Base-by-base conservation (phyloP, 1,139 yeast species). In the Geotrichum citri-aurantii region DNA sequence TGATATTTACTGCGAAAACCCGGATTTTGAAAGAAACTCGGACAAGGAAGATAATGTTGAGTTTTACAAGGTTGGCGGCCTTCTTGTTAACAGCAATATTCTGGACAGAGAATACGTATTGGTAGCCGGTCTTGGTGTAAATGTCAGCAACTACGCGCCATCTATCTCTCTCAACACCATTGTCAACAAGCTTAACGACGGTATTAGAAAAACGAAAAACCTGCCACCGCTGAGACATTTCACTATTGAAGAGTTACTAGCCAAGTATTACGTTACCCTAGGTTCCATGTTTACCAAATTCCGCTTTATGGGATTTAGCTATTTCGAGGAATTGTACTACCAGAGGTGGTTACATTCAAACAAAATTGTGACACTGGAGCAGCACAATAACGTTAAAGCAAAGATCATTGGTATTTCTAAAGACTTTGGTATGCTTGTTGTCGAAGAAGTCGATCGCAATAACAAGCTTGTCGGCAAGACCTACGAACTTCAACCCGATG, bases 401-500 rank as follows among this genome's bases (percentile, higher is more conserved):
- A 77, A 76, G 48, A 83, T 95, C 52, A 75, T 79, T 49, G 99
- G 99, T 0, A 92, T 95, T 50, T 86, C 96, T 0, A 76, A 79
- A 1, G 96, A 90, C 57, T 87, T 85, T 70, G 99, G 99, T 0
- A 76, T 92, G 72, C 75, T 95, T 60, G 74, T 85, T 26, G 99
- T 89, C 1, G 83, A 82, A 61, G 96, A 88, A 65, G 73, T 83
- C 7, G 68, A 73, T 21, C 78, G 78, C 48, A 68, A 66, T 21
- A 31, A 54, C 44, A 55, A 31, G 48, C 74, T 75, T 14, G 81
- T 83, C 2, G 87, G 89, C 0, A 64, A 57, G 48, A 73, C 70
- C 2, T 84, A 80, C 65, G 87, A 89, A 66, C 75, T 95, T 54
- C 98, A 91, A 70, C 99, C 99, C 0, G 99, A 95, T 71, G 99